Evolutionary conservation across 2,329 filamentous ascomycete species (phyloP).

Genomic region (Pestalotiopsis sp.): DNA sequence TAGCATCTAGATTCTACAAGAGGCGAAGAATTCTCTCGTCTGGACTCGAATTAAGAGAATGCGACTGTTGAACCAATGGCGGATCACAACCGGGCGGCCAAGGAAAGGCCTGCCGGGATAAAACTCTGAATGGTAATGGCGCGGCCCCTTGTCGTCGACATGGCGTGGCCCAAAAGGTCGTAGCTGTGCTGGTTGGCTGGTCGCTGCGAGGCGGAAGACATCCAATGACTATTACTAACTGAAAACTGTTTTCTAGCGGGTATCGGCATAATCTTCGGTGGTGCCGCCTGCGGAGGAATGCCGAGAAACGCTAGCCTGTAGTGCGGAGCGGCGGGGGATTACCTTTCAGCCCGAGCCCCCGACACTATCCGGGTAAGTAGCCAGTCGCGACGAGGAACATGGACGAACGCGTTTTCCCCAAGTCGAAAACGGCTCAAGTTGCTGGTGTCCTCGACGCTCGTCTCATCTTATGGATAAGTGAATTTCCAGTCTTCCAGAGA

Average conservation of each 20-base stretch:
- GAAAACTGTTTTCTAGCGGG: neutral
- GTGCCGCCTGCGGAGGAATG: conserved; percentile 6
- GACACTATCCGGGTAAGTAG: neutral
- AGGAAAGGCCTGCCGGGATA: neutral
- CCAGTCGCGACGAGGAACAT: neutral
- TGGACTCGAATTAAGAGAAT: neutral
- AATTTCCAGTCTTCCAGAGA: neutral
- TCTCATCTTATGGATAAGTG: neutral
- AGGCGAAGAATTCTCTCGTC: neutral
- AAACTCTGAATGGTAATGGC: conserved; percentile 8
- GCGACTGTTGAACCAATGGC: conserved; percentile 1
- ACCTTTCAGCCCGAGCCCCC: conserved; percentile 1
- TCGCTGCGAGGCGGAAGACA: neutral
- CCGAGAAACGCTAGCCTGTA: conserved; percentile 6
- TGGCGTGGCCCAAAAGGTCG: neutral
- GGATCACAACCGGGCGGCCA: neutral
- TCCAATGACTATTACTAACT: conserved; percentile 10
- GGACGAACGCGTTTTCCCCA: neutral
- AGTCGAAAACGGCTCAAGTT: neutral
- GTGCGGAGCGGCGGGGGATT: neutral
- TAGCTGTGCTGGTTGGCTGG: neutral
- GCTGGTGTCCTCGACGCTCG: neutral
- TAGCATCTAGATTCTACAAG: neutral
- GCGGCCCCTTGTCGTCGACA: neutral
- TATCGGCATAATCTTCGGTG: conserved; percentile 9